Evolutionary conservation across 805 yeast genomes (phyloP), one percentile per base, ranked within the genome.

Genomic region (Starmerella riodocensis): DNA sequence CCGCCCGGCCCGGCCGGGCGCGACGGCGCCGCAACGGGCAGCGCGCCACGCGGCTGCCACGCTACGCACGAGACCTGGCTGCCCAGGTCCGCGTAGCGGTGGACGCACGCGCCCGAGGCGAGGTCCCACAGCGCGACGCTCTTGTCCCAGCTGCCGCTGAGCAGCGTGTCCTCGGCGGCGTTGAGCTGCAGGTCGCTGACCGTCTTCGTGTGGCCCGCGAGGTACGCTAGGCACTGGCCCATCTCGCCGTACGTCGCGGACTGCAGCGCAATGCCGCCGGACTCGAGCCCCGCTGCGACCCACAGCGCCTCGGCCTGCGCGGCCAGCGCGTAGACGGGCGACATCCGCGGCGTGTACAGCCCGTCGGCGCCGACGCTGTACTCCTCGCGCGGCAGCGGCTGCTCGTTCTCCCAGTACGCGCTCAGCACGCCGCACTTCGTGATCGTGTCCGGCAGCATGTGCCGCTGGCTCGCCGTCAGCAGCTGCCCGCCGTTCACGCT

Each of bases 351-450:
- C 31, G 43, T 50, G 40, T 55, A 60, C 20, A 48, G 36, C 17
- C 60, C 59, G 29, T 58, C 63, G 9, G 44, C 38, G 48, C 59
- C 49, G 59, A 54, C 43, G 65, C 54, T 43, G 64, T 64, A 55
- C 46, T 64, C 65, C 42, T 67, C 54, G 45, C 63, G 64, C 24
- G 66, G 60, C 41, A 73, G 63, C 0, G 97, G 96, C 52, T 85
- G 82, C 61, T 91, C 97, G 58, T 91, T 91, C 54, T 88, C 97
- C 95, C 96, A 91, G 62, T 84, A 88, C 0, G 91, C 78, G 13
- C 70, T 55, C 4, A 86, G 61, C 4, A 83, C 77, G 6, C 97
- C 98, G 0, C 85, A 91, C 53, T 79, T 78, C 7, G 79, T 70
- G 24, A 91, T 73, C 1, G 91, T 72, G 56, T 91, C 98, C 19